Percentiles rank a stretch among this genome's conserved stretches.
Conservation (phyloP, 208 protist species). For the Crithidia bombi region DNA sequence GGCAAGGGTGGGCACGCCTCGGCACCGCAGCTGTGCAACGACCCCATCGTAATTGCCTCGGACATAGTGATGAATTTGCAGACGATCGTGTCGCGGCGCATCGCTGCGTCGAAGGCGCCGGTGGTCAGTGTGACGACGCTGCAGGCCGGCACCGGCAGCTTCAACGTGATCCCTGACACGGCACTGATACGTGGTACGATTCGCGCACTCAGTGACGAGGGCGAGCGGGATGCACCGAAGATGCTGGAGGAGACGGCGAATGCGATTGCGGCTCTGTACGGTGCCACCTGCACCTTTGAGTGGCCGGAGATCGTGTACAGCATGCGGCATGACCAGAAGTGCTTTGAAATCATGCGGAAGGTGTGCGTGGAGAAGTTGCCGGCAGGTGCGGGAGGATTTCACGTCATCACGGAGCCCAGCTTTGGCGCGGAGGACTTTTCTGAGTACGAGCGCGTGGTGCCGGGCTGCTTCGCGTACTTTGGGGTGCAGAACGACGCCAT, state of each 20-base stretch:
- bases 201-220: constrained; percentile 50
- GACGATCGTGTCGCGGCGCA: constrained; percentile 58
- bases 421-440: constrained; percentile 71
- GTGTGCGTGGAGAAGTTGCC: constrained; percentile 46
- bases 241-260: constrained; percentile 60
- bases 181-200: constrained; percentile 57
- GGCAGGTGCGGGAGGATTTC: constrained; percentile 41
- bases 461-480: constrained; percentile 64
- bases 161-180: constrained; percentile 69
- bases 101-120: constrained; percentile 47
- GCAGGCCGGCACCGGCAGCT: constrained; percentile 52
- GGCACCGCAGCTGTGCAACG: constrained; percentile 53
- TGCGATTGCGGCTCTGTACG: constrained; percentile 54
- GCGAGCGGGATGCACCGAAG: constrained; percentile 38
- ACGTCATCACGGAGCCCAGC: constrained; percentile 42
- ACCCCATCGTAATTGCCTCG: constrained; percentile 57
- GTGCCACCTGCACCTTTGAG: constrained; percentile 36
- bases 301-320: constrained; percentile 47
- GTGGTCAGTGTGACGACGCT: constrained; percentile 63
- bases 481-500: constrained; percentile 40
- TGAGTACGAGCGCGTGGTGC: constrained; percentile 58
- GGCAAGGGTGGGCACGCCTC: constrained; percentile 63
- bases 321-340: constrained; percentile 59
- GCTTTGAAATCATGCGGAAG: constrained; percentile 49
- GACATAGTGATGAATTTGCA: constrained; percentile 59